These are phyloP conservation scores for Lasiodiplodia theobromae DNA, from an alignment of 2,329 filamentous ascomycete species.

Conservation along the genomic window DNA sequence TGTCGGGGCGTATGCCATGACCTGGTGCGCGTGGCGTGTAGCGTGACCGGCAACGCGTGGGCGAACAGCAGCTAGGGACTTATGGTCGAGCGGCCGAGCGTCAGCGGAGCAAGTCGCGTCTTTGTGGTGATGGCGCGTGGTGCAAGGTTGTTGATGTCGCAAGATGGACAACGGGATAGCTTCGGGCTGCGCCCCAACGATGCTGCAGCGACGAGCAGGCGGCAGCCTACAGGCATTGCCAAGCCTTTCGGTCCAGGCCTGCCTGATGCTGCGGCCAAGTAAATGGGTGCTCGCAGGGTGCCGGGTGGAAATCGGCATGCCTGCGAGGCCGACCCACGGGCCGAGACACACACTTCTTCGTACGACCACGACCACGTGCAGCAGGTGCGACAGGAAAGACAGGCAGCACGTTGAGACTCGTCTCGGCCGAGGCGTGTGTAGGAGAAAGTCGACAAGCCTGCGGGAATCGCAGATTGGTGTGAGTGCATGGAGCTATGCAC, in stretches of 20 bases:
- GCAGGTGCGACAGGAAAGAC: neutral
- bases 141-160: neutral
- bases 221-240: neutral
- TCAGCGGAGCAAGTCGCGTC: neutral
- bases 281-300: neutral
- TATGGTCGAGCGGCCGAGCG: neutral
- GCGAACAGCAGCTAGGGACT: neutral
- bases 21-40: neutral
- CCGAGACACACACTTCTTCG: neutral
- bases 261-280: neutral
- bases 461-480: neutral
- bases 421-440: neutral
- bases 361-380: slow-evolving; percentile 1
- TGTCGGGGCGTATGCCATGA: neutral
- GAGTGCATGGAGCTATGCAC: neutral
- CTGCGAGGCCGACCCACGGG: neutral
- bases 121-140: neutral
- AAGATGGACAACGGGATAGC: neutral
- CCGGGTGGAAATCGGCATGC: neutral
- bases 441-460: neutral
- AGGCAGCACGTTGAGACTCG: neutral
- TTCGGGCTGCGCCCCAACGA: neutral
- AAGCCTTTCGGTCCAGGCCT: neutral
- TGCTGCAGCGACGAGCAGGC: neutral
- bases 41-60: neutral